Evolutionary conservation across 2,329 filamentous ascomycete species (phyloP).

Genomic region (Claviceps pusilla): DNA sequence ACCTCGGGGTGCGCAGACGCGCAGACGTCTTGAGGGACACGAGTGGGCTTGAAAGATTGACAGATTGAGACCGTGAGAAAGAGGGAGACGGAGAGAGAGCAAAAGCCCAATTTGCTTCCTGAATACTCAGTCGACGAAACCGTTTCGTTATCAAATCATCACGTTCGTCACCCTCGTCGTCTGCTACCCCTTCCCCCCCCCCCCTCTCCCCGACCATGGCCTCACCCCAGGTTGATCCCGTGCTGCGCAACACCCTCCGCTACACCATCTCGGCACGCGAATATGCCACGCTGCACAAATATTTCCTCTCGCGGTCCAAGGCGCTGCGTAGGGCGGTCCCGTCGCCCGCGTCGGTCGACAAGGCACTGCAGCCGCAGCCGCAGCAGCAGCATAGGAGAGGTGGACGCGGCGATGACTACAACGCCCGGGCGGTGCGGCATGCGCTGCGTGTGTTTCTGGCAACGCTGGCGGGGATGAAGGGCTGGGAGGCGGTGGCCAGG

Average conservation of each 20-base stretch:
- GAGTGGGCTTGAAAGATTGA: too few relatives aligned
- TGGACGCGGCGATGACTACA: constrained; percentile 46
- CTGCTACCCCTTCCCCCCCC: neutral
- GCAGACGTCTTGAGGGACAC: too few relatives aligned
- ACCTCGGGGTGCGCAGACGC: too few relatives aligned
- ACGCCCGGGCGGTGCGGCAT: constrained; percentile 54
- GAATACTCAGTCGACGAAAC: too few relatives aligned
- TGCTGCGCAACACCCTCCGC: constrained; percentile 71
- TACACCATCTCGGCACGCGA: constrained; percentile 77
- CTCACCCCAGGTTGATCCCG: constrained; percentile 37
- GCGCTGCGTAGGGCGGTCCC: constrained; percentile 40
- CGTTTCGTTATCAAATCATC: neutral
- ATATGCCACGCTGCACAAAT: constrained; percentile 72
- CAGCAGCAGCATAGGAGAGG: constrained; percentile 6
- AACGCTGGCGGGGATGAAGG: constrained; percentile 48
- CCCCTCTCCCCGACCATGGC: neutral
- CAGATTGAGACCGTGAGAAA: too few relatives aligned
- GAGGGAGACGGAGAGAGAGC: too few relatives aligned
- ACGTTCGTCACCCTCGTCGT: too few relatives aligned
- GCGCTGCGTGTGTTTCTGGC: constrained; percentile 55
- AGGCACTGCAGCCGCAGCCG: constrained; percentile 18
- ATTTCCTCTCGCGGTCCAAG: constrained; percentile 59
- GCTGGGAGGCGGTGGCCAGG: constrained; percentile 39
- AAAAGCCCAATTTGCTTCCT: too few relatives aligned
- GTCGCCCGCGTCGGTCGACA: constrained; percentile 37